A percentile compares a stretch with the other conserved stretches of the same genome.
Conservation (phyloP, 2,329 filamentous ascomycete species). For the Ceratocystis colombiana region DNA sequence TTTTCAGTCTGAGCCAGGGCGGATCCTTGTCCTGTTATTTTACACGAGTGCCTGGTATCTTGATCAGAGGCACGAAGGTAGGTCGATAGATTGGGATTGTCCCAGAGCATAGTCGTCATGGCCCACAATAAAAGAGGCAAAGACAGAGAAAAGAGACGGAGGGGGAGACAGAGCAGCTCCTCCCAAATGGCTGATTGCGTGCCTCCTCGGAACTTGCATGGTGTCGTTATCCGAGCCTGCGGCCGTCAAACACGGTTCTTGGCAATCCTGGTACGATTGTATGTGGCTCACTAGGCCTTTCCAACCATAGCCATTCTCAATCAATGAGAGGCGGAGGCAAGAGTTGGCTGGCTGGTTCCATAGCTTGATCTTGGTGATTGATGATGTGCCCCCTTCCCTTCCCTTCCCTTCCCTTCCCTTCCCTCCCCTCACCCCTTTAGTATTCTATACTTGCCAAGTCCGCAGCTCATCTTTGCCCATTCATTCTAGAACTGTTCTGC, state of each 20-base stretch:
- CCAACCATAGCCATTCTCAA: not conserved
- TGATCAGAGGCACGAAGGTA: not conserved
- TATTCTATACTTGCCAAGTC: not conserved
- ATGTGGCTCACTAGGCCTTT: not conserved
- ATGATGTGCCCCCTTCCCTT: not conserved
- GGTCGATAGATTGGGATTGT: not conserved
- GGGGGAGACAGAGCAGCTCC: not conserved
- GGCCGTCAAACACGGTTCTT: constrained; percentile 10
- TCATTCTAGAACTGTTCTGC: not conserved
- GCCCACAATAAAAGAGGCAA: not conserved
- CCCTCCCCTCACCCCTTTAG: not conserved
- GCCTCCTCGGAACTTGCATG: constrained; percentile 11
- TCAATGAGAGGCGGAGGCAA: not conserved
- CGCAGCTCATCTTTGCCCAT: not conserved
- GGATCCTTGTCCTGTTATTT: not conserved
- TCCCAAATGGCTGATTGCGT: not conserved
- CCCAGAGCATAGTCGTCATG: not conserved
- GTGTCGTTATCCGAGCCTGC: constrained; percentile 11
- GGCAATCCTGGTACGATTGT: not conserved
- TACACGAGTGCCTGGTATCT: not conserved
- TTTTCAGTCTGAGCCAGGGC: constrained; percentile 3
- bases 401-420: too few species aligned
- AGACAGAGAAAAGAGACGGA: not conserved
- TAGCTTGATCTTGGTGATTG: not conserved
- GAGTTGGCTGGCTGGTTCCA: not conserved